phyloP scores from a whole-genome alignment of 257 asterid species.

The Petrea volubilis region DNA sequence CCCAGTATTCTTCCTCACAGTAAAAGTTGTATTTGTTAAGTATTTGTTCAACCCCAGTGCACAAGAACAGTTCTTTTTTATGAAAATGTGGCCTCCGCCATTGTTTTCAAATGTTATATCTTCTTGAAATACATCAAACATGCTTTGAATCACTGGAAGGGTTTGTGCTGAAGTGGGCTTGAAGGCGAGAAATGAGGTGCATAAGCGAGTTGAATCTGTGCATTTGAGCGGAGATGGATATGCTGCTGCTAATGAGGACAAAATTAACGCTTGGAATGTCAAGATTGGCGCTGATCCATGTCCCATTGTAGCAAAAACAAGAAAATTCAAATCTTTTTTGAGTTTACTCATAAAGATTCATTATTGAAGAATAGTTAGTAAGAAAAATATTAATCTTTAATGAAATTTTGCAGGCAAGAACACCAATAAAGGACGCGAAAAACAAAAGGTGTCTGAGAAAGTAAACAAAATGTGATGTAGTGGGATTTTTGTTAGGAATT shows the following conservation, averaged over 20 bases:
- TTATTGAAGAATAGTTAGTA: too few species aligned
- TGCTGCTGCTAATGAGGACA: slow-evolving; percentile 26
- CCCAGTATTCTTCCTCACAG: slow-evolving; percentile 65
- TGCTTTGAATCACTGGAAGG: slow-evolving; percentile 69
- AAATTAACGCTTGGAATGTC: slow-evolving; percentile 31
- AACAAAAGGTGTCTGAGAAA: slow-evolving; percentile 19
- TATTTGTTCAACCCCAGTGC: slow-evolving; percentile 48
- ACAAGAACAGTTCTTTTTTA: slow-evolving; percentile 93
- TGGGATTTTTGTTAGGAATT: background rate
- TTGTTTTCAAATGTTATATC: slow-evolving; percentile 78
- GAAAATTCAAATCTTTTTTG: slow-evolving; percentile 20
- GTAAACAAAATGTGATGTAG: background rate
- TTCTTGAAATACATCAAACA: slow-evolving; percentile 83
- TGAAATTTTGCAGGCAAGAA: background rate
- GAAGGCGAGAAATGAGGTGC: slow-evolving; percentile 90
- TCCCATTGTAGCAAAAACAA: slow-evolving; percentile 38
- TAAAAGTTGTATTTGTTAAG: slow-evolving; percentile 75
- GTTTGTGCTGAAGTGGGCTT: slow-evolving; percentile 64
- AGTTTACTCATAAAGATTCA: background rate
- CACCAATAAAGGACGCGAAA: slow-evolving; percentile 14
- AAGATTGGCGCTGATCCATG: slow-evolving; percentile 30
- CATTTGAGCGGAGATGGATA: slow-evolving; percentile 67
- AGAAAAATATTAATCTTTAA: slow-evolving; percentile 4
- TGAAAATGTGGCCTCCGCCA: slow-evolving; percentile 70
- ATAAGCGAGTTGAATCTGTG: slow-evolving; percentile 72